A percentile compares a stretch with the other conserved stretches of the same genome.
phyloP scores from a whole-genome alignment of 1,284 basidiomycete genomes.

The Stereum hirsutum region DNA sequence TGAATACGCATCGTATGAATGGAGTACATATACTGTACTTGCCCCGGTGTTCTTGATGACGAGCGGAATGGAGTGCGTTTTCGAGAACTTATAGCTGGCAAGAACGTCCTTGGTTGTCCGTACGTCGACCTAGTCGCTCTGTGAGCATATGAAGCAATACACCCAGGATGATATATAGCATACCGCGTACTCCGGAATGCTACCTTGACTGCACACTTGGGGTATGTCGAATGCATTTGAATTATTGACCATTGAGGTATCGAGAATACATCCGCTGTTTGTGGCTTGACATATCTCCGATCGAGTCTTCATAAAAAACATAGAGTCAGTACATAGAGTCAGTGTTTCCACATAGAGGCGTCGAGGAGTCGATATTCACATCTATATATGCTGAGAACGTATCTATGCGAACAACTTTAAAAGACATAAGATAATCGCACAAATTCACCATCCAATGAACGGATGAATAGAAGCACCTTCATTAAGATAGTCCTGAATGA shows the following conservation, averaged over 20 bases:
- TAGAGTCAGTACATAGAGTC: too few relatives aligned
- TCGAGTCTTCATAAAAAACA: constrained; percentile 6
- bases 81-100: constrained; percentile 14
- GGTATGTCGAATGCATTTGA: constrained; percentile 4
- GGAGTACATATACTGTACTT: not conserved
- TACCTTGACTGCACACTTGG: constrained; percentile 3
- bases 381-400: not conserved
- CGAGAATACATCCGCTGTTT: constrained; percentile 4
- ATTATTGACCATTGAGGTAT: constrained; percentile 1
- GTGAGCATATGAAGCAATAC: not conserved
- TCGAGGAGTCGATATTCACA: not conserved
- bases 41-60: constrained; percentile 7
- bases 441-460: not conserved
- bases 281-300: constrained; percentile 6
- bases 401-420: too few relatives aligned
- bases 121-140: constrained; percentile 17
- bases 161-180: not conserved
- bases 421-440: not conserved
- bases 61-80: constrained; percentile 10
- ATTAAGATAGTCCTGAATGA: not conserved
- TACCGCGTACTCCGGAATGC: constrained; percentile 4
- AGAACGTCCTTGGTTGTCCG: constrained; percentile 10
- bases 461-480: not conserved
- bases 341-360: too few relatives aligned
- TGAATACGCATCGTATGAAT: not conserved